Base-by-base conservation (phyloP, 1,284 basidiomycete species). In the Earliella scabrosa region DNA sequence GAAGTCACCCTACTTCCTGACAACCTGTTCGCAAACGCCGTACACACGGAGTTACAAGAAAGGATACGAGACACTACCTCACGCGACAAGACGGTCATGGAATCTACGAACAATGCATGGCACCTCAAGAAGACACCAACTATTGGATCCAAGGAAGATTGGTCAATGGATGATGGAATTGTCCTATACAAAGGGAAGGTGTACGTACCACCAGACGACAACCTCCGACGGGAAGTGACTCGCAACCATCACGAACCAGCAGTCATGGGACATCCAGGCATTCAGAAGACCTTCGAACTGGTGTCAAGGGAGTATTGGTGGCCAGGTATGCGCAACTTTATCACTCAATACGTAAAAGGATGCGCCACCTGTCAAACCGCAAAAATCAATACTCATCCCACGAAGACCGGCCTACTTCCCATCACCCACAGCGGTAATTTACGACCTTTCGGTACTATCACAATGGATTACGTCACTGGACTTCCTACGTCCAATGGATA, bases 301-400 rank as follows among this genome's bases (percentile, higher is more conserved):
- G 24, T 58, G 1, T n/a, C 34, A 29, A 16, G 43, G 11, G 47
- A 52, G 13, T 58, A 34, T 38, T 23, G 16, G 18, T 83, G 82
- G 81, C 78, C 75, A 2, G 14, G 56, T 0, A 65, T 82, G 20
- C 36, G 53, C 0, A 52, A 49, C 0, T 66, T 72, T 39, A 60
- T 75, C 0, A 46, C 40, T 0, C 40, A 59, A 0, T 83, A 82
- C 55, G 66, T 78, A 0, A 45, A 63, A 1, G 67, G 70, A 0
- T 83, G 81, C 54, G 56, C 68, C 0, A 61, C 50, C 0, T 82
- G 80, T 52, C 73, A 75, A 53, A 24, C 60, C 1, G 73, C 64
- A 0, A 82, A 81, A 52, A 45, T 35, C 56, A 46, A 46, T 31
- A 55, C 48, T 13, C 53, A 58, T 23, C 60, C 57, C 1, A 43